Evolutionary conservation across 176 grass and related monocot genomes (phyloP).

Genomic region (maize (Zea mays)): DNA sequence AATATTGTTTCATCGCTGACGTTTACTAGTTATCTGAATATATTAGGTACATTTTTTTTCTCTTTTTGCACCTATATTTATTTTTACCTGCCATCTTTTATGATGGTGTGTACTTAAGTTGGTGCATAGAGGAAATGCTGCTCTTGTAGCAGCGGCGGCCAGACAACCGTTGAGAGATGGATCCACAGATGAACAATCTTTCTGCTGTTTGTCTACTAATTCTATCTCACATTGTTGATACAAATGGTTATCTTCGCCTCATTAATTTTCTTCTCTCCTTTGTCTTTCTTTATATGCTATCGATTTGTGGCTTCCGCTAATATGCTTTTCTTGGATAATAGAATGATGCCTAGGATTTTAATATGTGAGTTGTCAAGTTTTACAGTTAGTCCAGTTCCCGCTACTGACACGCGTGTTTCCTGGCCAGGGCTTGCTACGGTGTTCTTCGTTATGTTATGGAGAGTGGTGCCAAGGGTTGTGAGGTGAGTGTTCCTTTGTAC

Average conservation of each 20-base stretch:
- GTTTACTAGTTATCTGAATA: too few relatives aligned
- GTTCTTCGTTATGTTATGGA: conserved; percentile 94
- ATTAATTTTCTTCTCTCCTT: neutral
- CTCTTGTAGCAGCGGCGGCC: conserved; percentile 55
- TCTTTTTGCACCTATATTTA: conserved; percentile 27
- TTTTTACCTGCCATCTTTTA: conserved; percentile 33
- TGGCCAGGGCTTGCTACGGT: conserved; percentile 87
- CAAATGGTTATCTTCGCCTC: too few relatives aligned
- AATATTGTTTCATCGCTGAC: too few relatives aligned
- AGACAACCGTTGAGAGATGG: conserved; percentile 84
- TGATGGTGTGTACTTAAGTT: conserved; percentile 34
- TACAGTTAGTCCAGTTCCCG: neutral
- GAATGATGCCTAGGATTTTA: neutral
- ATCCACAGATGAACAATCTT: conserved; percentile 66
- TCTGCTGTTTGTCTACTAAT: conserved; percentile 70
- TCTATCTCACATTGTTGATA: conserved; percentile 59
- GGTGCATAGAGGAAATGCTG: conserved; percentile 60
- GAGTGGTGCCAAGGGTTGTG: conserved; percentile 91
- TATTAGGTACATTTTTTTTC: neutral
- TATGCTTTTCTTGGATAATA: neutral
- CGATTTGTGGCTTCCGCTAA: neutral
- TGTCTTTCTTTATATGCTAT: neutral
- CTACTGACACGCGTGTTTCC: neutral
- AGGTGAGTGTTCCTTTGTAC: conserved; percentile 25
- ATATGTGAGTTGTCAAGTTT: too few relatives aligned